Evolutionary conservation across 1,284 basidiomycete genomes (phyloP), one percentile per base, ranked within the genome.

Genomic region (Ceratobasidium papillatum): DNA sequence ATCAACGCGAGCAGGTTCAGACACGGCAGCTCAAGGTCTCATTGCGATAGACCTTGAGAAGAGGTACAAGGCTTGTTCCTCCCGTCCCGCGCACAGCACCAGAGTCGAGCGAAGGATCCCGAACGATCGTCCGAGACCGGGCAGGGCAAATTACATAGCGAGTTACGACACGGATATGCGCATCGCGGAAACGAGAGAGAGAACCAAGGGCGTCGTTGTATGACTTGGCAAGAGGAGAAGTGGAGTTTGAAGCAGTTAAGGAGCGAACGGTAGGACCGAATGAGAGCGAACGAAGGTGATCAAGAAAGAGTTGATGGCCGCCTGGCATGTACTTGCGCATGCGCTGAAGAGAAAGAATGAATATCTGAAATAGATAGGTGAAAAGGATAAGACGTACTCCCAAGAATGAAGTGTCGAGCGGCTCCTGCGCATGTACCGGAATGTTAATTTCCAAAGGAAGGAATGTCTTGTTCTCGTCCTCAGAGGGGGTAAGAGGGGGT

Each of bases 181-280:
- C 90, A 79, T 97, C 94, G 61, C 96, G 87, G 80, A 98, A 92
- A 61, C 86, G 83, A 82, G 94, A 94, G 74, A 98, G 85, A 3
- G 93, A 87, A 7, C 82, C 81, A 7, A 98, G 87, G 0, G 92
- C 90, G 3, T 79, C 80, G 79, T 98, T 94, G 81, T 95, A 98
- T 8, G 91, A 80, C 8, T 75, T 78, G 45, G 58, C 22, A 32
- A 73, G 80, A 41, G 77, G 75, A 82, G 80, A 22, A 75, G 76
- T 22, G 11, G 38, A 41, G 25, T 76, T 79, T 75, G 79, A 79
- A 56, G 77, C 80, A 77, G 41, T 77, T 14, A 82, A 74, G 41
- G 83, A 82, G 75, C 68, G 30, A 75, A 76, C 25, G 76, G 76
- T 38, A 62, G 58, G 49, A 82, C 81, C 36, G 83, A 80, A 19